Evolutionary conservation across 306 rosid genomes (phyloP), one percentile per base, ranked within the genome.

Genomic region (Erythrophleum fordii): DNA sequence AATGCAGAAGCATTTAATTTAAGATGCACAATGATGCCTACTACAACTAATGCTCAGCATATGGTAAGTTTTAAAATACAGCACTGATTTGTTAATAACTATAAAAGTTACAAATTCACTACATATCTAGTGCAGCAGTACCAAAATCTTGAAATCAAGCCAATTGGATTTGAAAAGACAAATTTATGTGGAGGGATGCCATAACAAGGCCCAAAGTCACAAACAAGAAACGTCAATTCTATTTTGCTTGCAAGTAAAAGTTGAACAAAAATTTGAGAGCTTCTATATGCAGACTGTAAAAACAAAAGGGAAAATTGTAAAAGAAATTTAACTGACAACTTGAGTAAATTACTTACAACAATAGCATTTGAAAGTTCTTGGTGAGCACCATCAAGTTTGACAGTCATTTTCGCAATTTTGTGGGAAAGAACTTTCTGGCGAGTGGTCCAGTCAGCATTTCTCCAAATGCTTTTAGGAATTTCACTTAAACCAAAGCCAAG

Each of bases 291-390:
- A 20, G 58, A 73, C 42, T 68, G 42, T 35, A 41, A 74, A 69
- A 73, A 45, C 66, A 56, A 39, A 51, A 37, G 34, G 72, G 31
- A 68, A 67, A 81, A 14, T 39, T 56, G 26, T 34, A 53, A 29
- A 66, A 2, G 22, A 64, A 69, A 4, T 69, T n/a, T 51, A 18
- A 29, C 31, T 46, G 22, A 45, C 65, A 76, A 75, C 55, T 42
- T 45, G 2, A 73, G 66, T 5, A 26, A 78, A 78, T 60, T 59
- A 85, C 91, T 81, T 86, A 95, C 98, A 76, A 85, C 96, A 67
- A 95, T 95, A 84, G 97, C 99, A 86, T 95, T 91, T 83, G 99
- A 95, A 88, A 95, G 98, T 11, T 95, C 99, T 83, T 91, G 92
- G 85, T 93, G 98, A 82, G 99, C 99, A 71, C 91, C 99, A 79